These are phyloP conservation scores for Ogataea ramenticola DNA, from an alignment of 805 yeast species.

Conservation along the genomic window DNA sequence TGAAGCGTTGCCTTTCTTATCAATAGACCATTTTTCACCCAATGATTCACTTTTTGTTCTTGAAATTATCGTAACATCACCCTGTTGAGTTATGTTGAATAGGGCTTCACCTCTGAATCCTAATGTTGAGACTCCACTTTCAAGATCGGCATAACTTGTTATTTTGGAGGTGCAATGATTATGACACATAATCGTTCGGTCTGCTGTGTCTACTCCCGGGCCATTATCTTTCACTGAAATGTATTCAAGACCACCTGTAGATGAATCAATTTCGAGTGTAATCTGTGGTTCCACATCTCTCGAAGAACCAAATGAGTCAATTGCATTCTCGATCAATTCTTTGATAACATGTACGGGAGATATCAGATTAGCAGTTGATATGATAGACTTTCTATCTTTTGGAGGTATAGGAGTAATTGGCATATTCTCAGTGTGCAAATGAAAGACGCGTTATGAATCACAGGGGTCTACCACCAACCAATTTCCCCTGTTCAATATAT, in stretches of 20 bases:
- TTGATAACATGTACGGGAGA: conserved; percentile 30
- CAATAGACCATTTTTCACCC: conserved; percentile 31
- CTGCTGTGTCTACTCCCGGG: conserved; percentile 24
- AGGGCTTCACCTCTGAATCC: conserved; percentile 50
- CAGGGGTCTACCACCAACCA: too few species aligned
- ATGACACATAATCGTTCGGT: conserved; percentile 28
- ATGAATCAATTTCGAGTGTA: conserved; percentile 29
- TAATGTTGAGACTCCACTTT: conserved; percentile 22
- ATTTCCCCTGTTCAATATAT: too few species aligned
- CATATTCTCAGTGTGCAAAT: not conserved
- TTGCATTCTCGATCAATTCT: conserved; percentile 34
- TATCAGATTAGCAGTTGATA: conserved; percentile 24
- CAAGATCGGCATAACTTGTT: conserved; percentile 21
- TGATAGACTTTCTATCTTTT: conserved; percentile 14
- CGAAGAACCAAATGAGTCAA: conserved; percentile 24
- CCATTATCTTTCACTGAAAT: conserved; percentile 34
- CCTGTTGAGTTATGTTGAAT: conserved; percentile 27
- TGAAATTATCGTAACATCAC: conserved; percentile 24
- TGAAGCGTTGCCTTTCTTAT: conserved; percentile 16
- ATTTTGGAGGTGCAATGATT: conserved; percentile 38
- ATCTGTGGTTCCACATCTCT: conserved; percentile 16
- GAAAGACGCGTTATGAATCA: too few species aligned
- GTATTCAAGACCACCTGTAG: conserved; percentile 28
- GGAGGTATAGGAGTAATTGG: conserved; percentile 16
- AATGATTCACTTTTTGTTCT: conserved; percentile 22